phyloP scores from a whole-genome alignment of 2,329 filamentous ascomycete species.

The Aspergillus hortae region DNA sequence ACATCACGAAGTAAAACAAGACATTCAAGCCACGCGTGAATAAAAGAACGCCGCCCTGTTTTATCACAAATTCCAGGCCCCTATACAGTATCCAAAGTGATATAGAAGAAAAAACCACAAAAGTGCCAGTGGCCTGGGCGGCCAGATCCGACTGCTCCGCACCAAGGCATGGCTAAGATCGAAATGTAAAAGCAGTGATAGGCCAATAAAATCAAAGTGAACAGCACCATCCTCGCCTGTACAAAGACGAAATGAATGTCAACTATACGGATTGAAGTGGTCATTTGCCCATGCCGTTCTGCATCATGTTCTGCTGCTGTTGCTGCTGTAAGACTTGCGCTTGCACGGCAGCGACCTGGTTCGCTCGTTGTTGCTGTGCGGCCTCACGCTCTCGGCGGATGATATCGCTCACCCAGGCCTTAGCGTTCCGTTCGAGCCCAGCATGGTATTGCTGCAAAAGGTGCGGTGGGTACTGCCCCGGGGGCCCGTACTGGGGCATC shows the following conservation, averaged over 20 bases:
- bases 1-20: conserved; percentile 18
- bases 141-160: too few relatives aligned
- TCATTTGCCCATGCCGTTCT: conserved; percentile 38
- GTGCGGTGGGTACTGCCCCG: conserved; percentile 35
- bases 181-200: background rate
- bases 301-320: conserved; percentile 42
- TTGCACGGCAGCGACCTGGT: conserved; percentile 30
- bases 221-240: background rate
- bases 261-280: background rate
- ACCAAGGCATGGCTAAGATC: background rate
- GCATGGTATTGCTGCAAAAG: conserved; percentile 35
- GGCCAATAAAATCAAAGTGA: background rate
- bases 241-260: background rate
- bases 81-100: conserved; percentile 23
- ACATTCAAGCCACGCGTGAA: conserved; percentile 7
- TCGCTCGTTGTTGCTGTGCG: conserved; percentile 29
- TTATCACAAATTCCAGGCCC: conserved; percentile 19
- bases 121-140: background rate
- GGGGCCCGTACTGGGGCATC: conserved; percentile 37
- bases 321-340: conserved; percentile 35
- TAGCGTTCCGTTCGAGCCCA: conserved; percentile 36
- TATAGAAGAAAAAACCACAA: conserved; percentile 9
- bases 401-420: conserved; percentile 35
- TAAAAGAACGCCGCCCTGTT: conserved; percentile 23
- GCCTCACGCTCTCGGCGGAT: conserved; percentile 37